Evolutionary conservation across 768 basidiomycete species (phyloP).

Genomic region (Obba rivulosa): DNA sequence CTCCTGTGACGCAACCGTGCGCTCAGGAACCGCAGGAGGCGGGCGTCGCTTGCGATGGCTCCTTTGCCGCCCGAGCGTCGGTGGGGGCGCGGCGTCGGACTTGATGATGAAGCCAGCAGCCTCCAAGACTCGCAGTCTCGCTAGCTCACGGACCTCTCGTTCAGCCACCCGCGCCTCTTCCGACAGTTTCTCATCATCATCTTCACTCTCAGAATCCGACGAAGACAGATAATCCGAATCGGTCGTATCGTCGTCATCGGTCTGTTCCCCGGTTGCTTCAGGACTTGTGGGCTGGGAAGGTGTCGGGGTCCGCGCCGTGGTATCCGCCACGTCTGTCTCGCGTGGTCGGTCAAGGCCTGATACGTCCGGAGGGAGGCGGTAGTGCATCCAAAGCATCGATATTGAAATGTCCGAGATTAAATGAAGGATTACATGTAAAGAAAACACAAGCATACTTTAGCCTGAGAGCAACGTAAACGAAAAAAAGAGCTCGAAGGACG

Average conservation of each 20-base stretch:
- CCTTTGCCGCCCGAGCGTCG: constrained; percentile 30
- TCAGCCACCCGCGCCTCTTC: constrained; percentile 47
- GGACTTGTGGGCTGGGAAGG: constrained; percentile 12
- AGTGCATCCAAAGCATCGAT: no score
- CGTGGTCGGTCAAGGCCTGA: no score
- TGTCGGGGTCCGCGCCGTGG: background rate
- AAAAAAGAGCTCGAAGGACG: constrained; percentile 49
- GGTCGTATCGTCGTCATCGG: constrained; percentile 26
- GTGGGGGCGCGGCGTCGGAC: constrained; percentile 48
- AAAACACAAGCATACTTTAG: constrained; percentile 71
- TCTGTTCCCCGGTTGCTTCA: constrained; percentile 18
- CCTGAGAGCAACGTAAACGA: constrained; percentile 63
- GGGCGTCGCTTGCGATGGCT: constrained; percentile 37
- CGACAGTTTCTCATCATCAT: constrained; percentile 24
- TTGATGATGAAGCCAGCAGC: constrained; percentile 84
- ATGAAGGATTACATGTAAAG: constrained; percentile 26
- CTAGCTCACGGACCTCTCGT: constrained; percentile 58
- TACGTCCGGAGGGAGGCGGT: background rate
- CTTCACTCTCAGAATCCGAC: constrained; percentile 36
- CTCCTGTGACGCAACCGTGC: constrained; percentile 17
- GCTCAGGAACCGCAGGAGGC: constrained; percentile 45
- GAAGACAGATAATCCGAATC: constrained; percentile 41
- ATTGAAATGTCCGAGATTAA: constrained; percentile 15
- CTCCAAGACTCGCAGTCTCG: constrained; percentile 78
- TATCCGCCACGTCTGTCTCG: background rate